Base-by-base conservation (phyloP, 1,139 yeast species). In the Lodderomyces theae region DNA sequence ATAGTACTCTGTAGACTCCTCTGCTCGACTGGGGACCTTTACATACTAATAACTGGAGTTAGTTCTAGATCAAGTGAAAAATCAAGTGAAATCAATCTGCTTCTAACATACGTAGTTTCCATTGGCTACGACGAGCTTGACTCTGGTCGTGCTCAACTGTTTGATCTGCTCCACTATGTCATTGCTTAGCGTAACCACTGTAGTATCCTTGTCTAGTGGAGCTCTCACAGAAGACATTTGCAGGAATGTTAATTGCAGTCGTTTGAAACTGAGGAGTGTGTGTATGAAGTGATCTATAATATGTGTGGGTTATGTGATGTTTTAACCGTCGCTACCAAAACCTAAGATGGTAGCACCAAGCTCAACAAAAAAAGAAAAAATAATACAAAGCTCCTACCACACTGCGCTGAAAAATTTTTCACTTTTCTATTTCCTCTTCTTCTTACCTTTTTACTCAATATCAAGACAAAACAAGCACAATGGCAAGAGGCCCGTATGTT, bases 121-220 rank as follows among this genome's bases (percentile, higher is more conserved):
- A 46, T 67, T 52, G 41, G 62, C 60, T 34, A 70, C 73, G 37
- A 70, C 51, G 37, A 70, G 53, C 48, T 61, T 66, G 25, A 72
- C 65, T 29, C 42, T 49, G 13, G 39, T 39, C 21, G 50, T 55
- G n/a, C 42, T 31, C 23, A 28, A 25, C 18, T 19, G 18, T 25
- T 51, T 52, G 30, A 64, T 50, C 29, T 53, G 61, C 11, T 46
- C 44, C 12, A 64, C 35, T 28, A 64, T 46, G 18, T 61, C 68
- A 23, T 50, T 44, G 37, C 57, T 60, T 31, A 66, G 44, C 47
- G 61, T 63, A 37, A 66, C 47, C 11, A 12, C 29, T n/a, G 51
- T 47, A 13, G 56, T 57, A 12, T 24, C 29, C 16, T 11, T 25
- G 29, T 12, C 16, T 5, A 25, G 11, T 25, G 29, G 16, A 25